phyloP scores from a whole-genome alignment of 2,329 filamentous ascomycete genomes.

The Akanthomyces uredinophilus region DNA sequence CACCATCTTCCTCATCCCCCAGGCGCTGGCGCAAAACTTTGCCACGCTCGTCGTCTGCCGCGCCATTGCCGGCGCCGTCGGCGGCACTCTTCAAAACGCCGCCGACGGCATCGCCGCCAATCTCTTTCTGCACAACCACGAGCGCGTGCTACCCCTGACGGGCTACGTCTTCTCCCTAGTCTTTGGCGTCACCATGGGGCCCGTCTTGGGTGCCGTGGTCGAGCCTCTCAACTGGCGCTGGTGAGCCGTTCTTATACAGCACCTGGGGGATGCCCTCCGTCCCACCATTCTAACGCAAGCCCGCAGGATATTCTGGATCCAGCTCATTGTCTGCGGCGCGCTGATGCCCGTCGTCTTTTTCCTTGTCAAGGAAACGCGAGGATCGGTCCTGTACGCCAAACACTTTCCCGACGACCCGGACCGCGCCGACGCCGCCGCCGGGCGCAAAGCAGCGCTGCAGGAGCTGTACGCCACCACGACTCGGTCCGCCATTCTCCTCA shows the following conservation, averaged over 20 bases:
- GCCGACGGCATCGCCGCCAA: slow-evolving; percentile 17
- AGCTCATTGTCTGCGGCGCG: slow-evolving; percentile 14
- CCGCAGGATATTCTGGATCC: slow-evolving; percentile 15
- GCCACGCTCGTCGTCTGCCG: slow-evolving; percentile 19
- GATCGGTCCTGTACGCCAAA: slow-evolving; percentile 8
- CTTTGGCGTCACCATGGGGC: slow-evolving; percentile 16
- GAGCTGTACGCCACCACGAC: slow-evolving; percentile 7
- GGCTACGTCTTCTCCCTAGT: slow-evolving; percentile 15
- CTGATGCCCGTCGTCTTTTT: slow-evolving; percentile 3
- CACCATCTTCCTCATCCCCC: slow-evolving; percentile 13
- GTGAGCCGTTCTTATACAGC: neutral
- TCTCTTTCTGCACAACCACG: slow-evolving; percentile 10
- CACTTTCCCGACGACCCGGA: neutral
- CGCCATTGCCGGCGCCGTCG: slow-evolving; percentile 12
- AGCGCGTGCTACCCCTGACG: slow-evolving; percentile 14
- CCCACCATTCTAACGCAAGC: neutral
- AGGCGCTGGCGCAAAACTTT: slow-evolving; percentile 14
- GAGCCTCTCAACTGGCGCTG: slow-evolving; percentile 16
- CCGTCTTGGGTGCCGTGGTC: slow-evolving; percentile 15
- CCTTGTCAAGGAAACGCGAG: slow-evolving; percentile 9
- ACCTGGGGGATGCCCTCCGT: neutral
- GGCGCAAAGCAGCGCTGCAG: neutral
- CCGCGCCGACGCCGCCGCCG: neutral
- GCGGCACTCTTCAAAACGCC: slow-evolving; percentile 16
- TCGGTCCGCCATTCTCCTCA: slow-evolving; percentile 15